A percentile compares a stretch with the other conserved stretches of the same genome.
Evolutionary conservation across 2,329 filamentous ascomycete species (phyloP).

Genomic region (Arthrobotrys conoides): DNA sequence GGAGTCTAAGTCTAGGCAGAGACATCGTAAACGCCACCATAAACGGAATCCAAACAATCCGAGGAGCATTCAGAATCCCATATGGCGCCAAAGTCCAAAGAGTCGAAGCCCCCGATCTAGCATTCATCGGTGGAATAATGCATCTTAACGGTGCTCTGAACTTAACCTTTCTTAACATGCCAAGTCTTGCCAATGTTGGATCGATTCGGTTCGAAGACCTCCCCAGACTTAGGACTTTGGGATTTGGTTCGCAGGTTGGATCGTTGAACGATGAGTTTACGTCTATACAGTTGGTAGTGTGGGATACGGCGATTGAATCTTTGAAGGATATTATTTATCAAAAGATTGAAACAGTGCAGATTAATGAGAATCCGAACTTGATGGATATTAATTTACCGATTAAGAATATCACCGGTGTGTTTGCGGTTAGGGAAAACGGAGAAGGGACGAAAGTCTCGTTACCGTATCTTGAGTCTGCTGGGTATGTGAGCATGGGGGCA

Average conservation of each 20-base stretch:
- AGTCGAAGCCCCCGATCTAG: conserved; percentile 30
- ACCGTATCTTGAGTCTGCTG: conserved; percentile 1
- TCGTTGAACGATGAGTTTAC: too few species aligned
- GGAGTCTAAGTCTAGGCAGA: conserved; percentile 9
- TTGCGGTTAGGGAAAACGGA: conserved; percentile 19
- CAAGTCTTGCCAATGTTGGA: conserved; percentile 29
- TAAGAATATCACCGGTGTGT: neutral
- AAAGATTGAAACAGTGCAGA: conserved; percentile 13
- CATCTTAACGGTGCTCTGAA: neutral
- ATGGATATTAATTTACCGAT: conserved; percentile 7
- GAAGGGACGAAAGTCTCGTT: neutral
- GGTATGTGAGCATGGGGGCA: neutral
- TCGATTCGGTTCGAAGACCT: conserved; percentile 18
- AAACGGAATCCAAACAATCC: conserved; percentile 29
- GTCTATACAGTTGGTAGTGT: conserved; percentile 4
- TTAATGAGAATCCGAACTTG: conserved; percentile 22
- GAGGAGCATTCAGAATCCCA: conserved; percentile 1
- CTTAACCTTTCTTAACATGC: conserved; percentile 16
- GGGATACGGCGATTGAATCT: conserved; percentile 9
- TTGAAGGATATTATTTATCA: conserved; percentile 9
- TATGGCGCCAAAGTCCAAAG: neutral
- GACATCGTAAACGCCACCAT: conserved; percentile 16
- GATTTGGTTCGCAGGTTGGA: conserved; percentile 13
- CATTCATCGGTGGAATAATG: conserved; percentile 17
- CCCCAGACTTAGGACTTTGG: neutral